Evolutionary conservation across 768 basidiomycete genomes (phyloP), one percentile per base, ranked within the genome.

Genomic region (Butyriboletus loyo): DNA sequence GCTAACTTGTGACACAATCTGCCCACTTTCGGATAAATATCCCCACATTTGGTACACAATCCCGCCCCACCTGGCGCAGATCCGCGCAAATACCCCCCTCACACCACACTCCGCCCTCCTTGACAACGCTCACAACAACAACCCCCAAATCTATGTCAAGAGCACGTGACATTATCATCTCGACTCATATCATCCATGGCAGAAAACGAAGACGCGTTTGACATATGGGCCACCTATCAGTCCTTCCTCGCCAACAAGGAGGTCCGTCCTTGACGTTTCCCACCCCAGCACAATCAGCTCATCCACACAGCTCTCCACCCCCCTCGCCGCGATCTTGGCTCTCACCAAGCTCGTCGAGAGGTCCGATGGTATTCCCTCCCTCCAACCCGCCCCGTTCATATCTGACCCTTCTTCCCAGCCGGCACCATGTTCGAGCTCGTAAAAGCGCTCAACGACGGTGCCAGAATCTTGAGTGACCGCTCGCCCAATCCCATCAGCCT

Each of bases 391-490:
- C 45, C 28, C 51, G 19, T 35, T 13, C 46, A 35, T 27, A 25
- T 55, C 49, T 63, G 22, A 52, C 49, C 30, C 45, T 11, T 13
- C 31, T 51, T 19, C 43, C 28, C 64, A 92, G 92, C 90, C 44
- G 89, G 85, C 2, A 97, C 94, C 21, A 94, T 93, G 86, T 91
- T 87, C 60, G 96, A 99, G 69, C 84, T 98, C 27, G 86, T 90
- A 22, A 80, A 87, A 56, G 92, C 85, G 24, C 80, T 97, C 53
- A 84, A 91, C 52, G 81, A 87, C 39, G 89, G 85, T 39, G 86
- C 89, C 1, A 75, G 82, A 34, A 72, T 75, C 6, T 73, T 96
- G 47, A 84, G 81, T 57, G 67, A 73, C 24, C 76, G 76, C n/a
- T 79, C 83, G 1, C 75, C 84, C 25, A 93, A 92, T 67, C 81